A percentile compares a stretch with the other conserved stretches of the same genome.
phyloP scores from a whole-genome alignment of 2,329 filamentous ascomycete genomes.

The Kalaharituber pfeilii region DNA sequence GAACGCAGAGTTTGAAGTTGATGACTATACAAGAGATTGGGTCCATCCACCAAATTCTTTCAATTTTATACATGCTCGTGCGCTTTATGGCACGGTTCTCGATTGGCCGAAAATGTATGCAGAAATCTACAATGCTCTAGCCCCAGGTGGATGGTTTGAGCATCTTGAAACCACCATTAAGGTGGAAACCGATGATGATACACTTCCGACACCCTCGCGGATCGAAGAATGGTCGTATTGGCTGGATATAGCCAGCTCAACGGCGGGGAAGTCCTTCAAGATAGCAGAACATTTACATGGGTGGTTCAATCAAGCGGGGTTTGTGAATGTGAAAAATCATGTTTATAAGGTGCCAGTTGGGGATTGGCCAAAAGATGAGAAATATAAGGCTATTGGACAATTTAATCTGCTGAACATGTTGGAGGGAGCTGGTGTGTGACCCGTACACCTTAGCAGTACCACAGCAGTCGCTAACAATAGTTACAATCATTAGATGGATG shows the following conservation, averaged over 20 bases:
- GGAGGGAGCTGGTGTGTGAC: conserved; percentile 3
- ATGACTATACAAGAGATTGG: conserved; percentile 25
- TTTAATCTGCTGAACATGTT: conserved; percentile 20
- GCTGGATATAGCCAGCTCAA: background rate
- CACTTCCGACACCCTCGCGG: background rate
- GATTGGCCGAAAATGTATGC: conserved; percentile 41
- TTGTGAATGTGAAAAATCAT: conserved; percentile 36
- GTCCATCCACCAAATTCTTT: conserved; percentile 22
- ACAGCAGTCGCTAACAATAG: background rate
- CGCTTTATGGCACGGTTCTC: conserved; percentile 40
- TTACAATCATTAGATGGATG: background rate
- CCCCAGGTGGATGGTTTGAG: background rate
- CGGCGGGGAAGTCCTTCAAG: background rate
- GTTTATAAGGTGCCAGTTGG: conserved; percentile 39
- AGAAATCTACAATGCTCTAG: conserved; percentile 25
- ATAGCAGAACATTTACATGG: conserved; percentile 12
- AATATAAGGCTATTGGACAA: conserved; percentile 19
- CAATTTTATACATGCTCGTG: conserved; percentile 24
- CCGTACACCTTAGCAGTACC: background rate
- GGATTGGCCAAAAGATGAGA: conserved; percentile 34
- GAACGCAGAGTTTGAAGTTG: conserved; percentile 23
- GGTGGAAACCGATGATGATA: background rate
- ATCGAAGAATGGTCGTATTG: background rate
- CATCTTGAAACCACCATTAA: background rate
- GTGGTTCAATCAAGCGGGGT: conserved; percentile 30